A percentile compares a stretch with the other conserved stretches of the same genome.
Evolutionary conservation across 805 yeast species (phyloP).

Genomic region (Alloascoidea africana): DNA sequence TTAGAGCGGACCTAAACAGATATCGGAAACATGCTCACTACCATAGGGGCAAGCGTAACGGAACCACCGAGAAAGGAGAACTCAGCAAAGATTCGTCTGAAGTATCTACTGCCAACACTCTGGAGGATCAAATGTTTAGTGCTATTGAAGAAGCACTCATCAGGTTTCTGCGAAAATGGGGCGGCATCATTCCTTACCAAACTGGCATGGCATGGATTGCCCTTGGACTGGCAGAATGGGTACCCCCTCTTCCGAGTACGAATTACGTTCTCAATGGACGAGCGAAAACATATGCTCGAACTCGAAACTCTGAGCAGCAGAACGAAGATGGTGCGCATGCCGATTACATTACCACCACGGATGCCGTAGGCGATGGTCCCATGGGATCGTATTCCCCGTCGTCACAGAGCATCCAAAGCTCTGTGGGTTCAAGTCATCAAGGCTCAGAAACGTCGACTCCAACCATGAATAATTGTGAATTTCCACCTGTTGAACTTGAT

Average conservation of each 20-base stretch:
- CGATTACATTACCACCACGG: neutral
- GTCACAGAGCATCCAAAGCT: neutral
- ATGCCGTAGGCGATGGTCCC: too few relatives aligned
- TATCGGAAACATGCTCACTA: constrained; percentile 10
- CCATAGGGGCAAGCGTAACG: too few relatives aligned
- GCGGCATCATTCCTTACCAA: constrained; percentile 60
- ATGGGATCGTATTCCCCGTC: neutral
- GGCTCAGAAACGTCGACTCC: constrained; percentile 5
- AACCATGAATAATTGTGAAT: constrained; percentile 4
- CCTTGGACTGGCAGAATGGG: constrained; percentile 78
- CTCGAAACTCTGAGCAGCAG: neutral
- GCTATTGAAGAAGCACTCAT: constrained; percentile 41
- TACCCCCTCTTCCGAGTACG: constrained; percentile 45
- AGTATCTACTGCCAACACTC: neutral
- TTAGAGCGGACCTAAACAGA: constrained; percentile 16
- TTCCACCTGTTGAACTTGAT: constrained; percentile 4
- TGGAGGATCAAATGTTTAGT: constrained; percentile 3
- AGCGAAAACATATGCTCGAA: constrained; percentile 11
- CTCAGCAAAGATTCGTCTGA: neutral
- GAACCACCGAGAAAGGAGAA: too few relatives aligned
- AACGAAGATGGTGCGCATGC: neutral
- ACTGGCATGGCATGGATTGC: constrained; percentile 83
- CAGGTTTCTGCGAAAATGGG: constrained; percentile 66
- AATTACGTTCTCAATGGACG: constrained; percentile 41
- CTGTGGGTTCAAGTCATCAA: neutral